Evolutionary conservation across 2,329 filamentous ascomycete species (phyloP).

Genomic region (Gnomoniopsis sp.): DNA sequence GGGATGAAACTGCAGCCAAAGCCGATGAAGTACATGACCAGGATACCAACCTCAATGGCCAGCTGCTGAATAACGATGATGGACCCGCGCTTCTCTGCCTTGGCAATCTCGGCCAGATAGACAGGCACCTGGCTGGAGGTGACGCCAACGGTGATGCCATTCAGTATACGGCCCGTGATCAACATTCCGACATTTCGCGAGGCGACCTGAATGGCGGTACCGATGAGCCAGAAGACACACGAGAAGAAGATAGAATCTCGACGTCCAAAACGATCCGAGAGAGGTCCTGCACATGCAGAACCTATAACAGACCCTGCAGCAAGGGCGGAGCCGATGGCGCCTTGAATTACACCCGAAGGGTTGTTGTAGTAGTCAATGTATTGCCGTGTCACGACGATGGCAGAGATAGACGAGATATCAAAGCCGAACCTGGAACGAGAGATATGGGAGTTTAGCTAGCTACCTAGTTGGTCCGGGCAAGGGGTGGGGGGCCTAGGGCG

Average conservation of each 20-base stretch:
- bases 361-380: slow-evolving; percentile 52
- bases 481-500: neutral
- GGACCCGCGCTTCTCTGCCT: slow-evolving; percentile 54
- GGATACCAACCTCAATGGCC: slow-evolving; percentile 69
- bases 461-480: neutral
- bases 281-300: slow-evolving; percentile 42
- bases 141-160: slow-evolving; percentile 64
- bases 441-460: neutral
- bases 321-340: slow-evolving; percentile 50
- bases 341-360: slow-evolving; percentile 42
- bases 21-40: slow-evolving; percentile 67
- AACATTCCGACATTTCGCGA: slow-evolving; percentile 55
- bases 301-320: slow-evolving; percentile 50
- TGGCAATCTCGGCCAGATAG: slow-evolving; percentile 65
- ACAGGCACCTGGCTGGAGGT: slow-evolving; percentile 66
- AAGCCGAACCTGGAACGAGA: slow-evolving; percentile 41
- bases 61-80: slow-evolving; percentile 72
- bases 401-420: slow-evolving; percentile 56
- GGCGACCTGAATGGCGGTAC: slow-evolving; percentile 57
- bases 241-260: slow-evolving; percentile 43
- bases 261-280: slow-evolving; percentile 47
- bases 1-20: slow-evolving; percentile 61
- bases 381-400: slow-evolving; percentile 49
- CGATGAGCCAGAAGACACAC: slow-evolving; percentile 50
- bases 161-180: slow-evolving; percentile 55